These are phyloP conservation scores for Magnusiomyces ingens DNA, from an alignment of 1,139 yeast genomes.

Conservation along the genomic window DNA sequence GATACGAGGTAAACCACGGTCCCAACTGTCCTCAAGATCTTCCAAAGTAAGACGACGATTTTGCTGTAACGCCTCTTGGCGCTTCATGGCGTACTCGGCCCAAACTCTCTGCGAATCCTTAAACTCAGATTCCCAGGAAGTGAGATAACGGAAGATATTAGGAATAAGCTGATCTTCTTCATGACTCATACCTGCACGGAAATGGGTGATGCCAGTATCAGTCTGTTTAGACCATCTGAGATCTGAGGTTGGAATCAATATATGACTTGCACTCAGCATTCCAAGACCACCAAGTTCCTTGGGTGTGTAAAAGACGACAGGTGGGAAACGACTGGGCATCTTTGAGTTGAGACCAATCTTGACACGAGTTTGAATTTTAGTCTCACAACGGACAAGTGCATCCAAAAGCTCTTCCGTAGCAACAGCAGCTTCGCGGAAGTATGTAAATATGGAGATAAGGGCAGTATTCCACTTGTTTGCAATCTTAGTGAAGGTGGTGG, in stretches of 20 bases:
- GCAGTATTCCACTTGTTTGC: slow-evolving; percentile 98
- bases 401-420: slow-evolving; percentile 76
- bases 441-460: slow-evolving; percentile 74
- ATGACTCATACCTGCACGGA: slow-evolving; percentile 88
- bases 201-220: slow-evolving; percentile 90
- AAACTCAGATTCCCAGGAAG: slow-evolving; percentile 97
- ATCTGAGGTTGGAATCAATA: slow-evolving; percentile 89
- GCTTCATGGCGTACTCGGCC: slow-evolving; percentile 91
- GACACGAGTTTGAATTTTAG: slow-evolving; percentile 88
- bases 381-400: slow-evolving; percentile 81
- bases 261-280: slow-evolving; percentile 95
- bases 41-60: slow-evolving; percentile 85
- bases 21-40: slow-evolving; percentile 93
- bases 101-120: slow-evolving; percentile 92
- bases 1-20: slow-evolving; percentile 92
- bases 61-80: slow-evolving; percentile 81
- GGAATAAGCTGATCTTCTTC: slow-evolving; percentile 77
- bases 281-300: slow-evolving; percentile 96
- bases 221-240: slow-evolving; percentile 88
- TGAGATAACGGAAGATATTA: slow-evolving; percentile 82
- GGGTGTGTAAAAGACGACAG: slow-evolving; percentile 96
- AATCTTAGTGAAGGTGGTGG: slow-evolving; percentile 89
- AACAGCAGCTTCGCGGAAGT: slow-evolving; percentile 88
- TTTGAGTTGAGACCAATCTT: slow-evolving; percentile 93
- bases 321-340: slow-evolving; percentile 98